phyloP scores from a whole-genome alignment of 139 green algal genomes.

The Zygnema circumcarinatum region DNA sequence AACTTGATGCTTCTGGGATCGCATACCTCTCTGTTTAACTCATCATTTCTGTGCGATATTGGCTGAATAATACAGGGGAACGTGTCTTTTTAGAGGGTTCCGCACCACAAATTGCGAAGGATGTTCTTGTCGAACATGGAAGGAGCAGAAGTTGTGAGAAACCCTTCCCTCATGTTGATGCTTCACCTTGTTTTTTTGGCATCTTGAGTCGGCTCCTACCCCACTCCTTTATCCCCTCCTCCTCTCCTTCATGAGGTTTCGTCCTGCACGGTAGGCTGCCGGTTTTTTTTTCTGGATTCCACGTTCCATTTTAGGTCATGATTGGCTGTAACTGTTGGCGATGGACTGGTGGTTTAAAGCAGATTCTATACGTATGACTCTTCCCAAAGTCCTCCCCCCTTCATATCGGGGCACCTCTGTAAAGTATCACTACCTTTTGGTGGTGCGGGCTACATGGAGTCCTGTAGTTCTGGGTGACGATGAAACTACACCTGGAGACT shows the following conservation, averaged over 20 bases:
- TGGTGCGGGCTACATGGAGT: conserved; percentile 40
- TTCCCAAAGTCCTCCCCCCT: conserved; percentile 50
- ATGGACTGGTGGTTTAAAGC: not conserved
- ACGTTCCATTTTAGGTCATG: no score
- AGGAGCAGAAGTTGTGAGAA: not conserved
- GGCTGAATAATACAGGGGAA: not conserved
- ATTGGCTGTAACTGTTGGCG: no score
- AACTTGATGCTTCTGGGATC: no score
- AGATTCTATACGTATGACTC: conserved; percentile 20
- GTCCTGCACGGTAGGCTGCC: no score
- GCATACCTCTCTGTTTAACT: no score
- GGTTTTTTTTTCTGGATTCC: no score
- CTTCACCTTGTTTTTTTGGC: no score
- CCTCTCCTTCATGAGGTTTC: no score
- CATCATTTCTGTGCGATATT: no score
- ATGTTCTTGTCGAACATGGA: not conserved
- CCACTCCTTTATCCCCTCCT: no score
- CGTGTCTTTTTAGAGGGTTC: not conserved
- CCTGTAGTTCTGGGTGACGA: not conserved
- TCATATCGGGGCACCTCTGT: conserved; percentile 51
- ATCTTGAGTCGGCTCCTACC: no score
- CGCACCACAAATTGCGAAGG: not conserved
- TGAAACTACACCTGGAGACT: not conserved
- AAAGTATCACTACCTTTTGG: conserved; percentile 43
- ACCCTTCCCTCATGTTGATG: not conserved